Conservation (phyloP, 345 rosid species). For the Salix udensis region DNA sequence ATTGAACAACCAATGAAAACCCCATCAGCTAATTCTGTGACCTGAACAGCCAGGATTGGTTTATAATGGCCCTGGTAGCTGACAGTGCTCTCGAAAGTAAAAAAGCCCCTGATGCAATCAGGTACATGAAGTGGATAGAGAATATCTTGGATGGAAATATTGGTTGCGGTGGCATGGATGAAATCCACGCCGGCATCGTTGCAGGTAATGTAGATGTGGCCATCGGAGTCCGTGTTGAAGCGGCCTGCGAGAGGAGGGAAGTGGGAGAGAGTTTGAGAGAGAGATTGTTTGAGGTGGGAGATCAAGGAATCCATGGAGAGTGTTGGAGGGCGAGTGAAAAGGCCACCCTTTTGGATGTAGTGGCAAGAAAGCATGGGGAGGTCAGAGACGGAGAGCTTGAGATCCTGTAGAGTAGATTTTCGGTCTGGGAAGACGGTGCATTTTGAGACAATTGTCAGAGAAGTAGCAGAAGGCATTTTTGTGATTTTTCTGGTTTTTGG, state of each 20-base stretch:
- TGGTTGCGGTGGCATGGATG: slow-evolving; percentile 44
- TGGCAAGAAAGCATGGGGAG: slow-evolving; percentile 97
- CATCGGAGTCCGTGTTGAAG: slow-evolving; percentile 43
- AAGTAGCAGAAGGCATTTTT: slow-evolving; percentile 45
- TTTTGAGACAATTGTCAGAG: slow-evolving; percentile 43
- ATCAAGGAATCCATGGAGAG: slow-evolving; percentile 26
- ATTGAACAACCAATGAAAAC: slow-evolving; percentile 69
- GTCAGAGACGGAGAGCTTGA: slow-evolving; percentile 87
- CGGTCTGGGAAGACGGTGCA: slow-evolving; percentile 49
- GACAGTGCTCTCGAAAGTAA: slow-evolving; percentile 54
- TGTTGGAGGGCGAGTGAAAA: slow-evolving; percentile 46
- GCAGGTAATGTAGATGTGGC: slow-evolving; percentile 55
- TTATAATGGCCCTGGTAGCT: slow-evolving; percentile 70
- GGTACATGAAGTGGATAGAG: slow-evolving; percentile 58
- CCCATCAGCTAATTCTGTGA: slow-evolving; percentile 71
- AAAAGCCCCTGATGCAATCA: slow-evolving; percentile 47
- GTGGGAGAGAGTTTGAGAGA: slow-evolving; percentile 45
- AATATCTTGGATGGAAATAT: slow-evolving; percentile 38
- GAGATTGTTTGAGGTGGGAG: slow-evolving; percentile 43
- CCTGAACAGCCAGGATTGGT: slow-evolving; percentile 81
- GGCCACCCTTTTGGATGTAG: slow-evolving; percentile 85
- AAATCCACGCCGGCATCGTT: slow-evolving; percentile 75
- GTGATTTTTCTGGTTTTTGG: not conserved
- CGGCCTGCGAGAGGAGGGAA: slow-evolving; percentile 97
- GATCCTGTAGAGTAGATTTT: slow-evolving; percentile 52